Evolutionary conservation across 805 yeast genomes (phyloP), one percentile per base, ranked within the genome.

Genomic region (Sugiyamaella valdiviana): DNA sequence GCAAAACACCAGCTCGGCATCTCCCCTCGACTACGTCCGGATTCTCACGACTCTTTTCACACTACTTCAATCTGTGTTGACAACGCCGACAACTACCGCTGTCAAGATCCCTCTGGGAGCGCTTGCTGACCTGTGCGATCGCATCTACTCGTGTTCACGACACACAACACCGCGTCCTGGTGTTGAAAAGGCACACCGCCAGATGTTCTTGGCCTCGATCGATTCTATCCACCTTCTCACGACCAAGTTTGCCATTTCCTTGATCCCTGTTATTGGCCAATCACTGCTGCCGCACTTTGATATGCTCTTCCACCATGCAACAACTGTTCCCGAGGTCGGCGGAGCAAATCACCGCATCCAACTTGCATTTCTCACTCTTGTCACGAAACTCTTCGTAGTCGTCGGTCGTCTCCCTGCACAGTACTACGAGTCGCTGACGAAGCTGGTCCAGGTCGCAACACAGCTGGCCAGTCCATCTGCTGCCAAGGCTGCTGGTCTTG

Each of bases 51-150:
- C 46, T 2, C 45, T 57, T 20, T 44, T 55, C 26, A 17, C 19
- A 3, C 49, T 82, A 48, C 45, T 84, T 53, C 54, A 62, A 49
- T 65, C 75, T 1, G 77, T 75, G 49, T 60, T 79, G 29, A 64
- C 73, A 2, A 68, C 78, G 6, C 75, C 78, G 21, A 79, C 88
- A 1, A 78, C 76, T 37, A 73, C 70, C 56, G 69, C 80, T 10
- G 73, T 81, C 6, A 70, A 73, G 52, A 72, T 85, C 6, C 93
- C 95, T 2, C 53, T 86, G 12, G 90, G 91, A 1, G 57, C 67
- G 40, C 60, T 83, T 2, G 59, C 83, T 4, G 61, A 70, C 6
- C 51, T 82, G 43, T 68, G 73, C 19, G 88, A 83, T 57, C 65
- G 80, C 10, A 58, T 82, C 14, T 64, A 78, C 50, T 72, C 81